Base-by-base conservation (phyloP, 2,329 filamentous ascomycete genomes). In the Nakataea oryzae region DNA sequence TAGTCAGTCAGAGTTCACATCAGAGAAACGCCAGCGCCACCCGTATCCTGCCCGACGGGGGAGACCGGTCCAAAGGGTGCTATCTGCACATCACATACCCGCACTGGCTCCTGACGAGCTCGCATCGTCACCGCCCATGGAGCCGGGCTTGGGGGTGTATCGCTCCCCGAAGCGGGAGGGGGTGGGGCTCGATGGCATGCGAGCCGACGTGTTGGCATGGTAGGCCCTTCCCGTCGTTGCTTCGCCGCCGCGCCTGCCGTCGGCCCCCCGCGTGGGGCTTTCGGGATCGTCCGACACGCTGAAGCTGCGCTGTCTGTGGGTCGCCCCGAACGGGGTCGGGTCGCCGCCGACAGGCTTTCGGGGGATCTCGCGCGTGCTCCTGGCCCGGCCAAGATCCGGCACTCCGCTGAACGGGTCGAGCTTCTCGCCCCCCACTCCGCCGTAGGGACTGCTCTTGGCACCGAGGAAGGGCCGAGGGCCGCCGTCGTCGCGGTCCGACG, bases 391-490 rank as follows among this genome's bases (percentile, higher is more conserved):
- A n/a, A 80, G 62, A 12, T 70, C 71, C 29, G 74, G 67, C 12
- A 74, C 68, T 8, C 76, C 78, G 57, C 84, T 82, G 63, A 61
- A 85, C 0, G 82, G 78, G 57, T 84, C 80, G 5, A 82, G 80
- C 72, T 81, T 86, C 69, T 87, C 85, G 41, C 84, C 83, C 14
- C 81, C 77, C 34, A 80, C 77, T 1, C 76, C 78, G 55, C 78
- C 76, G 67, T 86, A 87, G 0, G 84, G 83, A 7, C 81, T 82
- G 66, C 81, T 82, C 62, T 83, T 77, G n/a, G 72, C 70, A 63
- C 85, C 81, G 55, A 74, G 62, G 56, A 74, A 74, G 1, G 71
- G 71, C 5, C 76, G 75, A 63, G 83, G 82, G 60, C 78, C 74
- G 27, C 74, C 76, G 55, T 83, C 68, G 2, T 79, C 80, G 64